phyloP scores from a whole-genome alignment of 345 rosid genomes.

The Jatropha curcas region DNA sequence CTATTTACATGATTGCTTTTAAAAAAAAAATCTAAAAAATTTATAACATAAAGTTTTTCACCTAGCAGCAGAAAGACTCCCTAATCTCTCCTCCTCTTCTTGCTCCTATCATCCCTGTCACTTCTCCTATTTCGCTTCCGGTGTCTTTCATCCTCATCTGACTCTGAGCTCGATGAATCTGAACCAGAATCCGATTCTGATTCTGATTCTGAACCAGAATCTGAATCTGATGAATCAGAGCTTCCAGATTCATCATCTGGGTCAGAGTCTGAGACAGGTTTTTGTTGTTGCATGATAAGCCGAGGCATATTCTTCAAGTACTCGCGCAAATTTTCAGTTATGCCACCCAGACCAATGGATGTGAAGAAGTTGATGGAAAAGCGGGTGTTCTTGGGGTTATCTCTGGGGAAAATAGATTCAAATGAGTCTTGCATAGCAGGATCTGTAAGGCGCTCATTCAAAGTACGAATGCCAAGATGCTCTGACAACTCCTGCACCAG shows the following conservation, averaged over 20 bases:
- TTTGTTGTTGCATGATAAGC: slow-evolving; percentile 88
- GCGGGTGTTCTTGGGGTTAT: slow-evolving; percentile 90
- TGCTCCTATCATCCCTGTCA: slow-evolving; percentile 15
- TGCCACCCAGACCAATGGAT: slow-evolving; percentile 96
- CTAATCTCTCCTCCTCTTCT: slow-evolving; percentile 14
- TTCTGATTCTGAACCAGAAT: slow-evolving; percentile 17
- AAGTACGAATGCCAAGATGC: slow-evolving; percentile 79
- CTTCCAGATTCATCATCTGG: slow-evolving; percentile 31
- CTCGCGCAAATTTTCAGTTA: slow-evolving; percentile 86
- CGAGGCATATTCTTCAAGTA: slow-evolving; percentile 94
- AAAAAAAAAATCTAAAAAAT: background rate
- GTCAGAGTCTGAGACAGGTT: slow-evolving; percentile 44
- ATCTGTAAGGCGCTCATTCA: slow-evolving; percentile 77
- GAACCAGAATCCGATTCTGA: background rate
- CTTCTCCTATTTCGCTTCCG: slow-evolving; percentile 14
- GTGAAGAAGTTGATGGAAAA: slow-evolving; percentile 91
- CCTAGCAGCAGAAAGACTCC: background rate
- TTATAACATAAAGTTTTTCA: background rate
- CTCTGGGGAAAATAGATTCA: slow-evolving; percentile 84
- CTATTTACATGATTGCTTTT: slow-evolving; percentile 2
- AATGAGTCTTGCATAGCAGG: slow-evolving; percentile 70
- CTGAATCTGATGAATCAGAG: slow-evolving; percentile 48
- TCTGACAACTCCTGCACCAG: slow-evolving; percentile 80
- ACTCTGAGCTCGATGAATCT: slow-evolving; percentile 33
- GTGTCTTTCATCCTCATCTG: slow-evolving; percentile 25